Conservation (phyloP, 495 filamentous ascomycete species). For the Xeromyces bisporus region DNA sequence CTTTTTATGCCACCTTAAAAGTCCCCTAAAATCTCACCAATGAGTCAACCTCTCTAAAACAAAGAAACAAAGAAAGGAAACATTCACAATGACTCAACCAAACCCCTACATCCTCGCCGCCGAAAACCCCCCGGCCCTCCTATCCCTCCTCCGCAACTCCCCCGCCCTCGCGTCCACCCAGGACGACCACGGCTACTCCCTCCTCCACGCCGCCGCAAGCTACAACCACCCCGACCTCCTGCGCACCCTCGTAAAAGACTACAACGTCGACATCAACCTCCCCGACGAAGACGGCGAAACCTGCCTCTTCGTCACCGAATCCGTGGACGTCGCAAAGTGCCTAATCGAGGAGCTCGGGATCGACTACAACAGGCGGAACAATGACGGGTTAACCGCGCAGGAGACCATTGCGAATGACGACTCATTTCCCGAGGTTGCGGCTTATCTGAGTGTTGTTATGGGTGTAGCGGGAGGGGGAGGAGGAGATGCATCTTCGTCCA, state of each 20-base stretch:
- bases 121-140: constrained; percentile 48
- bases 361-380: constrained; percentile 41
- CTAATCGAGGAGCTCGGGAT: constrained; percentile 69
- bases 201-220: constrained; percentile 80
- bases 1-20: too few species aligned
- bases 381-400: constrained; percentile 49
- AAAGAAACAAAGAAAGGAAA: too few species aligned
- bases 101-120: constrained; percentile 69
- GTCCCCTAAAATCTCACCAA: too few species aligned
- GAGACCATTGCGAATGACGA: constrained; percentile 56
- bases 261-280: constrained; percentile 60
- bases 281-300: constrained; percentile 83
- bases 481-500: constrained; percentile 7
- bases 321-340: constrained; percentile 51
- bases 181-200: constrained; percentile 76
- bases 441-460: constrained; percentile 42
- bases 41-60: too few species aligned
- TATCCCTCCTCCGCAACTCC: constrained; percentile 48
- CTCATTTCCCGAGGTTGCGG: constrained; percentile 49
- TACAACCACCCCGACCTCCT: constrained; percentile 76
- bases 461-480: constrained; percentile 23
- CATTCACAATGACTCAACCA: constrained; percentile 30
- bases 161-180: constrained; percentile 49
- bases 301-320: constrained; percentile 72
- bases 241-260: constrained; percentile 57